These are phyloP conservation scores for Sarocladium oryzae DNA, from an alignment of 2,329 filamentous ascomycete genomes.

Conservation along the genomic window DNA sequence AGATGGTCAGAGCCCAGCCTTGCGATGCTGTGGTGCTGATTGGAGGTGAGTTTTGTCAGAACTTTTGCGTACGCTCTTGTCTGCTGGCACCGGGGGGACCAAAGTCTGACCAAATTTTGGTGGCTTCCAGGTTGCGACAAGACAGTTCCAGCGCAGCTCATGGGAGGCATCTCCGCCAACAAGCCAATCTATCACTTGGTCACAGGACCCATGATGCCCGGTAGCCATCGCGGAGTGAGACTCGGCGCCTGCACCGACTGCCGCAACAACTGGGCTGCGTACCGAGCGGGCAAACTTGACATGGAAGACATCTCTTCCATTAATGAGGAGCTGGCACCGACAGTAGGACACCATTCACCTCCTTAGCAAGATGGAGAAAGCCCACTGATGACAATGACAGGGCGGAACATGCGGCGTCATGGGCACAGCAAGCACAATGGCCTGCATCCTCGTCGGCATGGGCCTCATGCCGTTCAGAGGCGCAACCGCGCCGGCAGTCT, in stretches of 20 bases:
- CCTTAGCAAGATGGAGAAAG: background rate
- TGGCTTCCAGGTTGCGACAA: constrained; percentile 59
- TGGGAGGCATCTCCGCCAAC: constrained; percentile 70
- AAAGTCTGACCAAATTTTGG: background rate
- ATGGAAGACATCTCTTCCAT: constrained; percentile 65
- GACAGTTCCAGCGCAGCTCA: constrained; percentile 66
- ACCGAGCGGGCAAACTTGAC: constrained; percentile 58
- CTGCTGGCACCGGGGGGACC: too few relatives aligned
- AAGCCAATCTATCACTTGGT: constrained; percentile 64
- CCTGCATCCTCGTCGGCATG: constrained; percentile 73
- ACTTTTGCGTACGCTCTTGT: background rate
- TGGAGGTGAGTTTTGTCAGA: constrained; percentile 42
- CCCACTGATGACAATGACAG: constrained; percentile 18
- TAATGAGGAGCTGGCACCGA: constrained; percentile 68
- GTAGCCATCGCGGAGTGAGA: constrained; percentile 55
- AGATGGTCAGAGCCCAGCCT: constrained; percentile 69
- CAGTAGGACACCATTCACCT: constrained; percentile 33
- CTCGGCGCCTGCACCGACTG: constrained; percentile 73
- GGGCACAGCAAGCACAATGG: constrained; percentile 90
- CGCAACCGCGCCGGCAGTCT: constrained; percentile 72
- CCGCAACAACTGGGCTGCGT: constrained; percentile 66
- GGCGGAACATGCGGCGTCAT: constrained; percentile 83
- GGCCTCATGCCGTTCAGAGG: constrained; percentile 74
- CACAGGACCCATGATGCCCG: constrained; percentile 71
- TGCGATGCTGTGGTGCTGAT: constrained; percentile 62